Conservation (phyloP, 345 rosid species). For the Zanthoxylum bungeanum region DNA sequence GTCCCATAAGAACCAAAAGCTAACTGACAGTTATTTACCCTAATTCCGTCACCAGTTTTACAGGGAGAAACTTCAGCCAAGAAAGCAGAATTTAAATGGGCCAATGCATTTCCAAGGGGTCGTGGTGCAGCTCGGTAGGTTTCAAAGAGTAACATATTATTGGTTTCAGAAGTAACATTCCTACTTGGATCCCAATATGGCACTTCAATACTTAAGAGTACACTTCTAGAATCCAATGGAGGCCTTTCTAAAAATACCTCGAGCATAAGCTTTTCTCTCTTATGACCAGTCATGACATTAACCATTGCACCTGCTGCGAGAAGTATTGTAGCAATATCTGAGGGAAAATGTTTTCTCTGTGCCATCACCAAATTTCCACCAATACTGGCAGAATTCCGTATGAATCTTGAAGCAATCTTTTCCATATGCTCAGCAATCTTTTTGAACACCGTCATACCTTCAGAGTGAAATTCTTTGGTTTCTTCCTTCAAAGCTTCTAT, state of each 20-base stretch:
- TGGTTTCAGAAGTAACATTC: slow-evolving; percentile 22
- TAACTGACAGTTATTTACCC: slow-evolving; percentile 47
- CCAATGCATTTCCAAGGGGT: slow-evolving; percentile 73
- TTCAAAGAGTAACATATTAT: slow-evolving; percentile 48
- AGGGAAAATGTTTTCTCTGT: slow-evolving; percentile 68
- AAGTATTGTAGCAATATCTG: slow-evolving; percentile 76
- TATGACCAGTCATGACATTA: slow-evolving; percentile 26
- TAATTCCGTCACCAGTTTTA: slow-evolving; percentile 31
- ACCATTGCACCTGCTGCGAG: slow-evolving; percentile 63
- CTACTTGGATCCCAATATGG: slow-evolving; percentile 33
- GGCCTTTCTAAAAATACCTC: slow-evolving; percentile 62
- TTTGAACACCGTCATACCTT: slow-evolving; percentile 30
- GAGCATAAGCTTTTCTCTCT: slow-evolving; percentile 38
- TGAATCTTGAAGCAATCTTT: slow-evolving; percentile 50
- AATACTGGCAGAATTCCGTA: slow-evolving; percentile 70
- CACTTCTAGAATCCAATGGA: slow-evolving; percentile 43
- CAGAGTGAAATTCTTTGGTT: slow-evolving; percentile 10
- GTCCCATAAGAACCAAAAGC: slow-evolving; percentile 85
- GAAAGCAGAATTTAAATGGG: slow-evolving; percentile 81
- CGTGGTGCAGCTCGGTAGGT: slow-evolving; percentile 82
- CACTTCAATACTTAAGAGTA: slow-evolving; percentile 56
- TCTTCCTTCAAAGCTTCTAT: slow-evolving; percentile 58
- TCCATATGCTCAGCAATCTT: slow-evolving; percentile 73
- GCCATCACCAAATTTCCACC: slow-evolving; percentile 95
- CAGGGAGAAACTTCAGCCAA: slow-evolving; percentile 50